These are phyloP conservation scores for Gossypium sturtianum DNA, from an alignment of 345 rosid genomes.

Conservation along the genomic window DNA sequence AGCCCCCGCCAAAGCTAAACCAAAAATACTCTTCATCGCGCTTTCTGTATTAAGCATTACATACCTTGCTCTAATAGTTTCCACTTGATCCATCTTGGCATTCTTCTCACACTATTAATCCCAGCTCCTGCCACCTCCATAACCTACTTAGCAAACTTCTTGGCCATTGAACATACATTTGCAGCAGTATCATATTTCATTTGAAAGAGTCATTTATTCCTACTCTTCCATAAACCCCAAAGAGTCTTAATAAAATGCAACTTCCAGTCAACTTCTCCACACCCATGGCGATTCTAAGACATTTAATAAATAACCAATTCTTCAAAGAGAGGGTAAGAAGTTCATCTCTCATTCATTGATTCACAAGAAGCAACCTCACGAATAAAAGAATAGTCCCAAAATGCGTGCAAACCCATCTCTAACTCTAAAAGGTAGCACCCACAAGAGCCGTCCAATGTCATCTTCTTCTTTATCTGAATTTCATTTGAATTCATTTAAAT, in stretches of 20 bases:
- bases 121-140: background rate
- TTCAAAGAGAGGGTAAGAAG: background rate
- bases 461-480: no score
- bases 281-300: background rate
- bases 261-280: background rate
- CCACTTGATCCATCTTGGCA: background rate
- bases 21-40: background rate
- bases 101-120: background rate
- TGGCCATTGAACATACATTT: no score
- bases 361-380: background rate
- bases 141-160: no score
- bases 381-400: background rate
- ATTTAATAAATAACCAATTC: background rate
- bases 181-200: background rate
- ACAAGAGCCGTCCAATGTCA: background rate
- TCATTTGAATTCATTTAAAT: no score
- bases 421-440: background rate
- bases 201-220: background rate
- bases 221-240: background rate
- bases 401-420: background rate
- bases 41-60: background rate
- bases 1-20: background rate
- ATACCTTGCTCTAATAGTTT: background rate
- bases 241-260: background rate
- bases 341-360: background rate